Base-by-base conservation (phyloP, 768 basidiomycete species). In the Hebeloma cylindrosporum region DNA sequence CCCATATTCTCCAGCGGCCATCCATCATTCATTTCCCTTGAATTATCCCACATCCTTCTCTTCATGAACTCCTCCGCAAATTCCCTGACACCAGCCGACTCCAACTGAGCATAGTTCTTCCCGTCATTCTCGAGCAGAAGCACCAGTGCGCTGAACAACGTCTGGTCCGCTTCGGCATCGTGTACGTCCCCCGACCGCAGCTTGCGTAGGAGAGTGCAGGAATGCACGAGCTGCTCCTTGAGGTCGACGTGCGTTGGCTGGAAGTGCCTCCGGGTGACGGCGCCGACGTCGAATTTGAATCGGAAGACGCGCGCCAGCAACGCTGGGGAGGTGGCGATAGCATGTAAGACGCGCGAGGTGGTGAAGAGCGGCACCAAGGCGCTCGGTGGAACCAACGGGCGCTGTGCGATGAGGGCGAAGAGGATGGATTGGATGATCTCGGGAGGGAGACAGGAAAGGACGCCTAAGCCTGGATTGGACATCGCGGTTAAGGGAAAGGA, bases 81-180 rank as follows among this genome's bases (percentile, higher is more conserved):
- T 4, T 48, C 49, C 27, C 71, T 68, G 3, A 82, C 66, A 3
- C 74, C 72, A 0, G 78, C 83, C 17, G 62, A 66, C 44, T 75
- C 67, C 36, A 87, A 75, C 61, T 81, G 81, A 3, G 53, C 63
- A 26, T 70, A 68, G 58, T 88, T 88, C 58, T 73, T 74, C 25
- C 82, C 83, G 61, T 87, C 84, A 62, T 83, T 79, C 50, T 87
- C 85, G 3, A 77, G 63, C 60, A 83, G 59, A 71, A 88, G 75
- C 31, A 83, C 54, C 40, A 74, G 78, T 4, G 71, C 70, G 0
- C 62, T 64, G 63, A 74, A 76, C 16, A 88, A 68, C 45, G 68
- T 16, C 26, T 77, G 70, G 16, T 63, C 59, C 11, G 53, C 51
- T 22, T 63, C 48, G 26, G 39, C 23, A 11, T 58, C 46, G 9